Evolutionary conservation across 2,329 filamentous ascomycete genomes (phyloP).

Genomic region (Biscogniauxia marginata): DNA sequence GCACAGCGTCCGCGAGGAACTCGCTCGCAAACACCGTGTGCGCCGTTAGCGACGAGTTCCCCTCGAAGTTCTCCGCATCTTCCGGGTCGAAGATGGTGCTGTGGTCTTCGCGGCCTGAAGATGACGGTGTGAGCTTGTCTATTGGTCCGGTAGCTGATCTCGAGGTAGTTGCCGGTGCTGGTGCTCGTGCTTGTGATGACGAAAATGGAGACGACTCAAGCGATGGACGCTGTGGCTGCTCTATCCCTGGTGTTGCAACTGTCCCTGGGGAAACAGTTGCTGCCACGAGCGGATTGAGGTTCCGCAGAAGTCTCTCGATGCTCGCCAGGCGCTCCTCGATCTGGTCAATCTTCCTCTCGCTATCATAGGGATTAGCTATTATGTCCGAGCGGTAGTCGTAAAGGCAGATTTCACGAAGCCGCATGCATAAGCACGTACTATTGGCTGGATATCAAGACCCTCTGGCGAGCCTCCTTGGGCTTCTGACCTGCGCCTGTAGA

Average conservation of each 20-base stretch:
- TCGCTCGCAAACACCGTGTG: conserved; percentile 48
- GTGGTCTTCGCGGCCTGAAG: conserved; percentile 17
- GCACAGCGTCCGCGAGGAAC: conserved; percentile 39
- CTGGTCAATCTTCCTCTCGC: conserved; percentile 51
- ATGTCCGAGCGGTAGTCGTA: background rate
- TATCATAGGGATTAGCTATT: conserved; percentile 20
- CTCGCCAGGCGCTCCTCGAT: conserved; percentile 39
- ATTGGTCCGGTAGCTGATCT: conserved; percentile 3
- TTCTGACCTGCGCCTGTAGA: conserved; percentile 55
- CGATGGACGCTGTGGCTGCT: background rate
- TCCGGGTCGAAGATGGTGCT: conserved; percentile 55
- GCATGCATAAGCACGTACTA: conserved; percentile 44
- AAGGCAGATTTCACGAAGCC: background rate
- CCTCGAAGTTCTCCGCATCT: conserved; percentile 45
- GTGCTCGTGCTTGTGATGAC: background rate
- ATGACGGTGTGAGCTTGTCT: conserved; percentile 19
- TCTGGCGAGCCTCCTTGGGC: conserved; percentile 53
- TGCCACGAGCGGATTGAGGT: conserved; percentile 20
- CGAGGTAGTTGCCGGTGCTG: background rate
- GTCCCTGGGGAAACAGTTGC: conserved; percentile 1
- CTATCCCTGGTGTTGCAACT: background rate
- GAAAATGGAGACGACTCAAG: background rate
- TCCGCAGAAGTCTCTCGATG: conserved; percentile 39
- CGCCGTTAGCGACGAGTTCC: conserved; percentile 45
- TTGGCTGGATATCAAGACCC: conserved; percentile 59